Conservation (phyloP, 2,329 filamentous ascomycete genomes). For the Colletotrichum theobromicola region DNA sequence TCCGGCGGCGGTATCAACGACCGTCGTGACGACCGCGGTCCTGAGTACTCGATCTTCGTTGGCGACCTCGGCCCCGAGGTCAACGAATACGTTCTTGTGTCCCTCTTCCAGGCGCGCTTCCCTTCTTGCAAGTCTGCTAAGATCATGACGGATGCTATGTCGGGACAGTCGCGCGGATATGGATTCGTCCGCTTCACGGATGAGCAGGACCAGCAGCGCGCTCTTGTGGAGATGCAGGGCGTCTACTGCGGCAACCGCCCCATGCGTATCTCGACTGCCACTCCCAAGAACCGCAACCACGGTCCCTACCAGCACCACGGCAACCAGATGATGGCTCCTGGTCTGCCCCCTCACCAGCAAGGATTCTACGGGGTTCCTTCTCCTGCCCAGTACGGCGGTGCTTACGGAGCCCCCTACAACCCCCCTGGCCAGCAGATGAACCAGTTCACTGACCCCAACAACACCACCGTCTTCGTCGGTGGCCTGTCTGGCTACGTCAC, state of each 20-base stretch:
- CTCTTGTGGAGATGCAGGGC: conserved; percentile 97
- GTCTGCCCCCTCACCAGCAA: conserved; percentile 52
- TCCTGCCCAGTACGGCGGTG: conserved; percentile 18
- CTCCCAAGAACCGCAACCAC: conserved; percentile 79
- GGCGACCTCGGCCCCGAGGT: conserved; percentile 97
- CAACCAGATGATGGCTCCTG: conserved; percentile 47
- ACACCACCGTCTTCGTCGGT: conserved; percentile 98
- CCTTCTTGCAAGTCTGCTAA: conserved; percentile 98
- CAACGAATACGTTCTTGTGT: conserved; percentile 97
- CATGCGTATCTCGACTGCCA: conserved; percentile 98
- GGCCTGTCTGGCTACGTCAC: conserved; percentile 97
- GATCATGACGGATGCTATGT: conserved; percentile 99
- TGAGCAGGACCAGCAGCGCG: conserved; percentile 94
- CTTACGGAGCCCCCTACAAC: conserved; percentile 21
- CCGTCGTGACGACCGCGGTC: conserved; percentile 92
- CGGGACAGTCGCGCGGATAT: conserved; percentile 95
- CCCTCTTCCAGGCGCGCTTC: conserved; percentile 95
- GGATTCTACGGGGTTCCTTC: conserved; percentile 26
- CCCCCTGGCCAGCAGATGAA: conserved; percentile 70
- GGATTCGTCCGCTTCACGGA: conserved; percentile 98
- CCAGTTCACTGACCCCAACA: conserved; percentile 99
- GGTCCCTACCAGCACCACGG: conserved; percentile 45
- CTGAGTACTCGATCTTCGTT: conserved; percentile 97
- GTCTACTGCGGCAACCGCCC: conserved; percentile 98
- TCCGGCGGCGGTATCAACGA: conserved; percentile 95